These are phyloP conservation scores for Yamadazyma membranifaciens DNA, from an alignment of 1,139 yeast genomes.

Conservation along the genomic window DNA sequence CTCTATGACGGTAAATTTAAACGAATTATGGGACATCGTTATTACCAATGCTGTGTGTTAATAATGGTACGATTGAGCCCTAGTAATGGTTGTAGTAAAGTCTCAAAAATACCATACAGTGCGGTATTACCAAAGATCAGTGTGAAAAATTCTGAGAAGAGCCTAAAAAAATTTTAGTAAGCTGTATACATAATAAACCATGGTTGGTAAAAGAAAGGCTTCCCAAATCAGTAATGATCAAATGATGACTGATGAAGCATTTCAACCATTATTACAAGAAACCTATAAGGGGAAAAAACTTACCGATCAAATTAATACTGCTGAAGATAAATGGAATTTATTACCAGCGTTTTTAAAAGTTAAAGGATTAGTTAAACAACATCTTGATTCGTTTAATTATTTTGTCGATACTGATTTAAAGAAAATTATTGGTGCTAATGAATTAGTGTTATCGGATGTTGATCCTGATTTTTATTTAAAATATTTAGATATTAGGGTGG, in stretches of 20 bases:
- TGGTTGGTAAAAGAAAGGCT: conserved; percentile 17
- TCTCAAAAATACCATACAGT: conserved; percentile 6
- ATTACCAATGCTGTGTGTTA: too few species aligned
- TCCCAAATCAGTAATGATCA: conserved; percentile 10
- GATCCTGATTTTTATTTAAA: conserved; percentile 95
- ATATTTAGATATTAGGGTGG: conserved; percentile 89
- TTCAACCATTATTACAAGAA: conserved; percentile 76
- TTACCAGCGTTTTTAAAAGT: conserved; percentile 94
- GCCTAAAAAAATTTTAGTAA: conserved; percentile 5
- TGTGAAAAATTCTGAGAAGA: conserved; percentile 11
- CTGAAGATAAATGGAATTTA: conserved; percentile 93
- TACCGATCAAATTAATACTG: conserved; percentile 86
- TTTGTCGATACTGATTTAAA: conserved; percentile 91
- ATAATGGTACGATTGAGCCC: too few species aligned
- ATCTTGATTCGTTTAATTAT: conserved; percentile 92
- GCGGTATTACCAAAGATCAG: conserved; percentile 4
- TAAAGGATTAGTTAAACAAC: conserved; percentile 95
- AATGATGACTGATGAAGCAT: conserved; percentile 45
- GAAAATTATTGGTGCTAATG: conserved; percentile 89
- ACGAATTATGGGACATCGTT: conserved; percentile 33
- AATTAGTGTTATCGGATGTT: conserved; percentile 84
- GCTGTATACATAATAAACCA: conserved; percentile 1
- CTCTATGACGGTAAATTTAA: conserved; percentile 71
- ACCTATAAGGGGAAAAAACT: conserved; percentile 81
- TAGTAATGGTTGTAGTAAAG: too few species aligned